Conservation (phyloP, 192 early-diverging fungal genomes). For the Linderina pennispora region DNA sequence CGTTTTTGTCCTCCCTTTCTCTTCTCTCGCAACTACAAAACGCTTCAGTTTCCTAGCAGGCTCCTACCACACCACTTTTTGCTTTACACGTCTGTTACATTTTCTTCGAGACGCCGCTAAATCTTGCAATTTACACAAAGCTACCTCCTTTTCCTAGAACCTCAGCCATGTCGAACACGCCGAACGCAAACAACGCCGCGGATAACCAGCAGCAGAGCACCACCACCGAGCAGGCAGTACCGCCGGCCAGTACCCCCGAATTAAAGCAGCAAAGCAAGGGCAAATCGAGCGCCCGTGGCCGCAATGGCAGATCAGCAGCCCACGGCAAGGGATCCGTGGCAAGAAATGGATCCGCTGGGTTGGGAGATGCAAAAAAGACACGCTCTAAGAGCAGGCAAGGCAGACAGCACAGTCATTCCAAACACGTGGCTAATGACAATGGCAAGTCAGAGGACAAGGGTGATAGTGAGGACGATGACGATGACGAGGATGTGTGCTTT, state of each 20-base stretch:
- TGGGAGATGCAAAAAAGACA: too few species aligned
- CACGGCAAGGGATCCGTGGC: neutral
- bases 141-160: too few species aligned
- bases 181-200: neutral
- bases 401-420: too few species aligned
- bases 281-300: neutral
- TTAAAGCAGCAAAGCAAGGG: neutral
- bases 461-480: conserved; percentile 8
- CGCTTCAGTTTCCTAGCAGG: too few species aligned
- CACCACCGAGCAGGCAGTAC: neutral
- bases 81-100: too few species aligned
- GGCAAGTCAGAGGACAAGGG: neutral
- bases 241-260: neutral
- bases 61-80: too few species aligned
- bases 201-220: neutral
- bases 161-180: too few species aligned
- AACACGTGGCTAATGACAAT: neutral
- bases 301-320: neutral
- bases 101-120: too few species aligned
- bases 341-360: neutral
- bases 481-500: conserved; percentile 58
- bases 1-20: too few species aligned
- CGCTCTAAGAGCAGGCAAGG: too few species aligned
- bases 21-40: too few species aligned
- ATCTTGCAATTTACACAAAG: too few species aligned